A percentile compares a stretch with the other conserved stretches of the same genome.
phyloP scores from a whole-genome alignment of 176 grass and related monocot species.

The Phragmites australis region DNA sequence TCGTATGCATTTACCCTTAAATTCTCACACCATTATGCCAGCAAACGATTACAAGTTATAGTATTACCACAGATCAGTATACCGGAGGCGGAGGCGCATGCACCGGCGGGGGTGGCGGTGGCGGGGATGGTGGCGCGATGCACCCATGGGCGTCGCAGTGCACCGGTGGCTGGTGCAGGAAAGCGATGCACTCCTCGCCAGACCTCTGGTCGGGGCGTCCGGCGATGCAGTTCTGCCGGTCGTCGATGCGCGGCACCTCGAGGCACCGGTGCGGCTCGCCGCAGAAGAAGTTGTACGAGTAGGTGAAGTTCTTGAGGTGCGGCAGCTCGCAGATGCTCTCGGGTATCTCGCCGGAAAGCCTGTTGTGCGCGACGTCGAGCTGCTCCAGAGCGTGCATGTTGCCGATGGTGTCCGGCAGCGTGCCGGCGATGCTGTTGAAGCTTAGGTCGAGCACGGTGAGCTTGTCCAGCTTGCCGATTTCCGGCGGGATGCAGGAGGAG shows the following conservation, averaged over 20 bases:
- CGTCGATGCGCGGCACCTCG: slow-evolving; percentile 55
- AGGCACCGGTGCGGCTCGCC: slow-evolving; percentile 68
- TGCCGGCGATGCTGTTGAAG: slow-evolving; percentile 68
- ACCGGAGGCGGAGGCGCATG: slow-evolving; percentile 47
- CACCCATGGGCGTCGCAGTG: slow-evolving; percentile 73
- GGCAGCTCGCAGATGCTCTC: slow-evolving; percentile 67
- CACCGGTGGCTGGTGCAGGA: slow-evolving; percentile 47
- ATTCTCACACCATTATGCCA: slow-evolving; percentile 40
- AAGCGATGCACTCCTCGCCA: slow-evolving; percentile 67
- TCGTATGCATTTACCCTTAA: slow-evolving; percentile 36
- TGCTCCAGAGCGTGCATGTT: slow-evolving; percentile 67
- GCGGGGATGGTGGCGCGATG: slow-evolving; percentile 29
- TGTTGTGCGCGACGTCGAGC: slow-evolving; percentile 81
- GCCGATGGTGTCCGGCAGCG: slow-evolving; percentile 67
- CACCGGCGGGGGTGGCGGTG: slow-evolving; percentile 35
- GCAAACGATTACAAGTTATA: slow-evolving; percentile 33
- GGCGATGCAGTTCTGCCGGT: slow-evolving; percentile 80
- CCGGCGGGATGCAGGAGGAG: slow-evolving; percentile 85
- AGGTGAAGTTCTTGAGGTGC: slow-evolving; percentile 83
- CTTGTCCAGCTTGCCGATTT: slow-evolving; percentile 70
- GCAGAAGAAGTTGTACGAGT: slow-evolving; percentile 84
- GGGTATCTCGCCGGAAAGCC: slow-evolving; percentile 69
- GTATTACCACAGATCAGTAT: slow-evolving; percentile 41
- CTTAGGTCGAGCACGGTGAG: slow-evolving; percentile 91
- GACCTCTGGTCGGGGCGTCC: slow-evolving; percentile 69